Evolutionary conservation across 1,139 yeast genomes (phyloP).

Genomic region (Taiozyma sp.): DNA sequence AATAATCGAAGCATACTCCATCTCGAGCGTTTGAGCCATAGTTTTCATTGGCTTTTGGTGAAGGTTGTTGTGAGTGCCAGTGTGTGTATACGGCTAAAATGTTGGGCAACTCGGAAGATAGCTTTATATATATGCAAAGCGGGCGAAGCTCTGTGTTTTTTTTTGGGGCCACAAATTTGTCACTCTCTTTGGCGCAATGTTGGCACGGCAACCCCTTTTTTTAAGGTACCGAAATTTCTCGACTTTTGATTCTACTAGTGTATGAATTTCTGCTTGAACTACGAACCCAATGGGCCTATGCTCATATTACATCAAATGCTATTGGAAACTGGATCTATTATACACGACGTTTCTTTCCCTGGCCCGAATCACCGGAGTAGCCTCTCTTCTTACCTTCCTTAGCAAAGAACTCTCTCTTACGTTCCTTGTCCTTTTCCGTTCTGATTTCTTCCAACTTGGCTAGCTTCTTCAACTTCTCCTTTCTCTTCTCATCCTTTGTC

Average conservation of each 20-base stretch:
- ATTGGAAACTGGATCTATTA: neutral
- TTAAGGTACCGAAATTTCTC: neutral
- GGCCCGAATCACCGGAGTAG: slow-evolving; percentile 34
- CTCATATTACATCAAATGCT: neutral
- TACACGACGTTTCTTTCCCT: slow-evolving; percentile 27
- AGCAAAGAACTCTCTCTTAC: slow-evolving; percentile 83
- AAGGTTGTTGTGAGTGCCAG: neutral
- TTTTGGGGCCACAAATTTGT: no score
- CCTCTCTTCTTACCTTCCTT: slow-evolving; percentile 69
- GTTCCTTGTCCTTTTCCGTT: slow-evolving; percentile 72
- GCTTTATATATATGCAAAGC: no score
- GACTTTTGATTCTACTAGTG: no score
- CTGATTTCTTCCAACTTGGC: slow-evolving; percentile 71
- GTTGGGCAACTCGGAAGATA: no score
- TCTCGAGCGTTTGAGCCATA: no score
- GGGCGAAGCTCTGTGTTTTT: no score
- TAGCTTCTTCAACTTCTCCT: slow-evolving; percentile 66
- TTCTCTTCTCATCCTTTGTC: slow-evolving; percentile 75
- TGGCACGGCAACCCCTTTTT: neutral
- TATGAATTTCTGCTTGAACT: no score
- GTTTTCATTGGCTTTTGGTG: neutral
- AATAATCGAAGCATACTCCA: neutral
- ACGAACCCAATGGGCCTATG: neutral
- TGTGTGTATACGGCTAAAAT: no score
- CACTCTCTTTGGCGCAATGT: neutral